A percentile compares a stretch with the other conserved stretches of the same genome.
phyloP scores from a whole-genome alignment of 257 asterid genomes.

The Coffea canephora region DNA sequence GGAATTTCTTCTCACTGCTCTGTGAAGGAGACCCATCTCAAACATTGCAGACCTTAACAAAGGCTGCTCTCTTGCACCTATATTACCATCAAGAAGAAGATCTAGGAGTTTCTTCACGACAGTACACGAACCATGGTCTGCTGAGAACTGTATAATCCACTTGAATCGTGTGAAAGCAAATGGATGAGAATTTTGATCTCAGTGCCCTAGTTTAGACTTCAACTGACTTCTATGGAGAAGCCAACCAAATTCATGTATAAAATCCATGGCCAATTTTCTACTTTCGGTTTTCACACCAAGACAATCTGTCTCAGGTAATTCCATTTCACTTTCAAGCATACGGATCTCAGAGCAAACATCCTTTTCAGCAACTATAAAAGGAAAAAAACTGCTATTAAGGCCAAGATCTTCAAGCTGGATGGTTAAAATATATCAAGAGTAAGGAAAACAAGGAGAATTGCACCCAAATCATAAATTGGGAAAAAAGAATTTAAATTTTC shows the following conservation, averaged over 20 bases:
- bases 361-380: constrained; percentile 68
- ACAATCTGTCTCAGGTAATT: constrained; percentile 33
- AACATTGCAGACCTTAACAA: constrained; percentile 48
- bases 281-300: constrained; percentile 30
- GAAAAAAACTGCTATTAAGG: constrained; percentile 63
- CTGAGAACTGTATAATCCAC: constrained; percentile 57
- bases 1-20: constrained; percentile 72
- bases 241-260: constrained; percentile 80
- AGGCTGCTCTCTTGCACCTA: constrained; percentile 44
- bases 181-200: constrained; percentile 31
- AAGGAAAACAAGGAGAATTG: background rate
- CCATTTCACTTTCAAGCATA: constrained; percentile 67
- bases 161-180: constrained; percentile 61
- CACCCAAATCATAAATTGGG: background rate
- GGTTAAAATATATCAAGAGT: background rate
- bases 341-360: constrained; percentile 68
- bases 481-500: background rate
- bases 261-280: constrained; percentile 53
- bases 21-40: constrained; percentile 70
- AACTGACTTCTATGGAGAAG: constrained; percentile 56
- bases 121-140: constrained; percentile 69
- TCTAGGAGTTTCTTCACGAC: constrained; percentile 63
- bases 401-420: constrained; percentile 65
- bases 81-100: constrained; percentile 53
- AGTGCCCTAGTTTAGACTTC: constrained; percentile 37